A percentile compares a stretch with the other conserved stretches of the same genome.
Conservation (phyloP, 2,329 filamentous ascomycete genomes). For the Thelonectria discophora region DNA sequence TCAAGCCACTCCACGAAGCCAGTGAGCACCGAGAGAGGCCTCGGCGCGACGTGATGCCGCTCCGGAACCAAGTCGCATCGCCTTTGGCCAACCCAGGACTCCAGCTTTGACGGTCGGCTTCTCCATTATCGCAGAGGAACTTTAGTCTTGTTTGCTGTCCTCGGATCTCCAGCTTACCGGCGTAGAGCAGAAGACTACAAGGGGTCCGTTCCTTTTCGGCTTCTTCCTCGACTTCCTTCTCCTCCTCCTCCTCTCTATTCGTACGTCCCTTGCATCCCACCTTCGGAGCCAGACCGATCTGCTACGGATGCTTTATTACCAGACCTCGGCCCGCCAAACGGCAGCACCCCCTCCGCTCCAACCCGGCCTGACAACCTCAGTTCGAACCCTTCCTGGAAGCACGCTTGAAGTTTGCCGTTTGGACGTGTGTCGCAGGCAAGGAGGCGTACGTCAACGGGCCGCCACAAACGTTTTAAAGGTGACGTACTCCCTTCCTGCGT, state of each 20-base stretch:
- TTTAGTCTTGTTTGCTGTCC: neutral
- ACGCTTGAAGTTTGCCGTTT: neutral
- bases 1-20: neutral
- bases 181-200: too few species aligned
- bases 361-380: neutral
- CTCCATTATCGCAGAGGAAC: neutral
- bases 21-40: too few species aligned
- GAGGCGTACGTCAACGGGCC: constrained; percentile 22
- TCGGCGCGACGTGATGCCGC: constrained; percentile 20
- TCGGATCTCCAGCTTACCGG: too few species aligned
- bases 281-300: neutral
- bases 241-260: too few species aligned
- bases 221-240: neutral
- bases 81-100: too few species aligned
- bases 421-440: neutral
- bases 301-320: constrained; percentile 2
- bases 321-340: constrained; percentile 1
- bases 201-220: too few species aligned
- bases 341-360: constrained; percentile 13
- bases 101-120: neutral
- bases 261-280: constrained; percentile 7
- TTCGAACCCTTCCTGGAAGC: neutral
- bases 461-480: neutral
- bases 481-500: neutral
- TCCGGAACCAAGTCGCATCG: neutral